Base-by-base conservation (phyloP, 345 rosid genomes). In the Dipteronia dyeriana region DNA sequence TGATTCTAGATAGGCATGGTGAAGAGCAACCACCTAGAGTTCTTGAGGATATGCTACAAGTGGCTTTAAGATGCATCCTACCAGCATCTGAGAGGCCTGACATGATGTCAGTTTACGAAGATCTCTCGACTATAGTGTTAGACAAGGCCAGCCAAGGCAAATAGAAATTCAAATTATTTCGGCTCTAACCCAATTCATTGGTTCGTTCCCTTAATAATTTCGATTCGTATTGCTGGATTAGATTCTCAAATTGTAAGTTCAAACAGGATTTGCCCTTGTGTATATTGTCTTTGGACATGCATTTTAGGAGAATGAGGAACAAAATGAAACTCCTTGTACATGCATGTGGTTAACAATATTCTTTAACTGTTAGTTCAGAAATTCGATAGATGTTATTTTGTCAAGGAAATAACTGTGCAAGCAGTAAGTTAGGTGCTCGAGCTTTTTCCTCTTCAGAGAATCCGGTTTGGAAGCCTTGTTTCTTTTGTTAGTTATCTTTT, bases 1-100 rank as follows among this genome's bases (percentile, higher is more conserved):
- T 81, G 78, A 78, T 94, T 70, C 39, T 73, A 65, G 82, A 73
- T 63, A 31, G 76, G 12, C 72, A 74, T 20, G 79, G 70, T 16
- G 76, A 34, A 11, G 81, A 81, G 53, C 78, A 66, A 31, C 71
- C 78, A 23, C 72, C 78, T 25, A 71, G 87, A 61, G 82, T 82
- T 69, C 89, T 89, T 9, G 68, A 79, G 70, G 87, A 80, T 73
- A 79, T 91, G 81, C 86, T 94, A 70, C 81, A 82, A 43, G 92
- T 92, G 68, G 95, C 92, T 76, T 83, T 91, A 17, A 86, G 83
- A 76, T 94, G 97, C 76, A 88, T 90, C 71, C 85, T 90, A 22
- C 88, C 97, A 14, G 97, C 97, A 0, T 85, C 91, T 1, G 98
- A 94, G 79, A 91, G 97, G 72, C 95, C 95, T 0, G 98, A 95